Conservation (phyloP, 2,329 filamentous ascomycete species). For the Fusarium fujikuroi region DNA sequence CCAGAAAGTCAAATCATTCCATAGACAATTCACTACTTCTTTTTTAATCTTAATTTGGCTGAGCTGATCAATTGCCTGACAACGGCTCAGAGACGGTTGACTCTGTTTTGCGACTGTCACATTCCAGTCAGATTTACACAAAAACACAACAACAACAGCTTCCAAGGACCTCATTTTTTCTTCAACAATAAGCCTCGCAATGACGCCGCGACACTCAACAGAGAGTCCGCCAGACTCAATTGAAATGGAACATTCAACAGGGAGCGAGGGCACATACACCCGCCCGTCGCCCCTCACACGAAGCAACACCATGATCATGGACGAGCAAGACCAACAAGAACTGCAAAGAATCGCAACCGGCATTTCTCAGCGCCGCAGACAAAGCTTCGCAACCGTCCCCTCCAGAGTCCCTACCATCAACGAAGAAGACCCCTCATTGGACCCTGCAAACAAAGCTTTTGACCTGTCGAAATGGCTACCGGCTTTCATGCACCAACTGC, state of each 20-base stretch:
- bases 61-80: neutral
- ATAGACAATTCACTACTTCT: neutral
- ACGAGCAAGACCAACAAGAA: constrained; percentile 16
- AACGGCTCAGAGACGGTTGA: neutral
- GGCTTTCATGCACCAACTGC: constrained; percentile 7
- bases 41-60: neutral
- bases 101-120: neutral
- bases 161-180: neutral
- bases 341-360: constrained; percentile 20
- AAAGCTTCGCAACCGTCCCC: neutral
- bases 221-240: constrained; percentile 1
- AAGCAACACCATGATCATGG: constrained; percentile 15
- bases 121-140: neutral
- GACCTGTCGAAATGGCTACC: constrained; percentile 26
- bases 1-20: neutral
- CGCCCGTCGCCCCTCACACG: neutral
- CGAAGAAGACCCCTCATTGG: constrained; percentile 3
- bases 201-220: neutral
- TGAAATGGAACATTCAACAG: neutral
- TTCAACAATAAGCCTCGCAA: neutral
- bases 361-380: constrained; percentile 11
- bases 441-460: constrained; percentile 16
- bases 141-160: neutral
- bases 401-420: neutral
- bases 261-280: neutral